Evolutionary conservation across 1,284 basidiomycete species (phyloP), one percentile per base, ranked within the genome.

Genomic region (Paramarasmius palmivorus): DNA sequence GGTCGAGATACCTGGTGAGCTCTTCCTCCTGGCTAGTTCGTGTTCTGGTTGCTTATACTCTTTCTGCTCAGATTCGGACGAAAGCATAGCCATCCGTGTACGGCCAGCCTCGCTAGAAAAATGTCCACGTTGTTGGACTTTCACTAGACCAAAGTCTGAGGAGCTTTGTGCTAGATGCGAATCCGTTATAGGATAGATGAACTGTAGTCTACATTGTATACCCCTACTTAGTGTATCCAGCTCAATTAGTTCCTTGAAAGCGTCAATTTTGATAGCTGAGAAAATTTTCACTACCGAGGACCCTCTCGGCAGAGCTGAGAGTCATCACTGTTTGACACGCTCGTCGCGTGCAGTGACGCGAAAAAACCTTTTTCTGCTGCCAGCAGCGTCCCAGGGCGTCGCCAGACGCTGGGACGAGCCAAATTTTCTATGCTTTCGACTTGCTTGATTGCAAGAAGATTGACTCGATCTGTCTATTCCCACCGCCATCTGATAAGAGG

Each of bases 51-150:
- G 41, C 47, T 53, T 55, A 54, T 50, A 56, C 49, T 17, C 20
- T 45, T 56, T 22, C 23, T 44, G 14, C 19, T 40, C 40, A 75
- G 71, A 60, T 19, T 65, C 52, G 50, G 69, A 73, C 10, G 67
- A 74, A 2, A 70, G 71, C 10, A 56, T 83, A 3, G 67, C 64
- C 4, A 67, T 86, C 50, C 75, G 76, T 8, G 71, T 90, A 5
- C 71, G 76, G 5, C 84, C 86, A 4, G 79, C 88, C 1, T 66
- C 63, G 5, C 59, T 68, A 34, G 62, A 72, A 12, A 91, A 92
- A 65, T 93, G 92, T 65, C 87, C 88, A 2, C 77, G 91, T 15
- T 94, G 92, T 67, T 93, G 92, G 90, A 84, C 81, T 5, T 86
- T 79, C 64, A 83, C 81, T 0, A 74, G 82, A 4, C 60, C 66